Conservation (phyloP, 2,329 filamentous ascomycete species). For the Cephalotrichum gorgonifer region DNA sequence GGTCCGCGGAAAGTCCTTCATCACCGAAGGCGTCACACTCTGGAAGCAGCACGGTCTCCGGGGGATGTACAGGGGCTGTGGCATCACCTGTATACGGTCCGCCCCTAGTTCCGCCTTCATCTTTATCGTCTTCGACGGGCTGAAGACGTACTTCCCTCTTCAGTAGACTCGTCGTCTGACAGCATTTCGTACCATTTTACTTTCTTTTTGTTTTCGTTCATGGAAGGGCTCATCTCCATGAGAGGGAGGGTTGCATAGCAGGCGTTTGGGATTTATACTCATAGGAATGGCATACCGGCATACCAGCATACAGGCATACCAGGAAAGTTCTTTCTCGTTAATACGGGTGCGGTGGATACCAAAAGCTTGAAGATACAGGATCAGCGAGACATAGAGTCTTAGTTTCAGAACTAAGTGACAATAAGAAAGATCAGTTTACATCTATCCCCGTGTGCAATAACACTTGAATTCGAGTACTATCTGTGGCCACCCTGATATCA, state of each 20-base stretch:
- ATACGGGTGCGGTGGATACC: too few relatives aligned
- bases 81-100: conserved; percentile 79
- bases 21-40: conserved; percentile 58
- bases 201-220: background rate
- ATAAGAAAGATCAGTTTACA: too few relatives aligned
- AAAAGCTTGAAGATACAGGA: too few relatives aligned
- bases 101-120: conserved; percentile 97
- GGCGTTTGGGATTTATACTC: conserved; percentile 2
- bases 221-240: background rate
- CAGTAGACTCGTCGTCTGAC: conserved; percentile 14
- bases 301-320: conserved; percentile 10
- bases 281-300: background rate
- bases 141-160: conserved; percentile 59
- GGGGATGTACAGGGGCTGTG: conserved; percentile 87
- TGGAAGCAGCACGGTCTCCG: conserved; percentile 74
- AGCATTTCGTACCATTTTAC: background rate
- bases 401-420: too few relatives aligned
- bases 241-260: conserved; percentile 1
- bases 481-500: too few relatives aligned
- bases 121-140: conserved; percentile 84
- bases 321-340: background rate
- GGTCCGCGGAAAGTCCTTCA: conserved; percentile 55
- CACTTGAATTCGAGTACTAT: too few relatives aligned
- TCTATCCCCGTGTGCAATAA: too few relatives aligned
- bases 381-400: too few relatives aligned